Percentiles rank a stretch among this genome's conserved stretches.
phyloP scores from a whole-genome alignment of 73 alveolate genomes.

The Paramecium biaurelia region DNA sequence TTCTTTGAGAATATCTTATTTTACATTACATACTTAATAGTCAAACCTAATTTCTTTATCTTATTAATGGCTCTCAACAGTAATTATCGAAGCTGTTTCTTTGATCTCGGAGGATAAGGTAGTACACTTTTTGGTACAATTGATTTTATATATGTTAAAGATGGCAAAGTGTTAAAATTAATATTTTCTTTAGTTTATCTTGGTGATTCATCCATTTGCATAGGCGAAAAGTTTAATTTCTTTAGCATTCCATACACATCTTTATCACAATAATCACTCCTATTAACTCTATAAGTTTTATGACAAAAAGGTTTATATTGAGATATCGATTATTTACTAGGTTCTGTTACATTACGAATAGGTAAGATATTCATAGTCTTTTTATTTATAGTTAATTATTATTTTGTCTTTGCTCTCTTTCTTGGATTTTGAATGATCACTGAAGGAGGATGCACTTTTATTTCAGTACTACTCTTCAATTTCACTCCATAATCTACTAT shows the following conservation, averaged over 20 bases:
- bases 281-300: background rate
- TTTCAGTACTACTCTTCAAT: background rate
- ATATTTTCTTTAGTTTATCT: background rate
- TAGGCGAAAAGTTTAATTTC: background rate
- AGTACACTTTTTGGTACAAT: background rate
- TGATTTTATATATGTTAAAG: background rate
- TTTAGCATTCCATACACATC: background rate
- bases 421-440: background rate
- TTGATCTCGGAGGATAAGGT: constrained; percentile 27
- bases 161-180: background rate
- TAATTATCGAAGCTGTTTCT: background rate
- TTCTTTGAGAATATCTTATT: constrained; percentile 23
- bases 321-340: background rate
- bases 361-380: background rate
- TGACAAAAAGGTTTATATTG: background rate
- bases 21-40: constrained; percentile 5
- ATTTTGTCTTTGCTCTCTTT: background rate
- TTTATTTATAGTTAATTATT: background rate
- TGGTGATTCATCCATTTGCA: background rate
- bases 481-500: constrained; percentile 12
- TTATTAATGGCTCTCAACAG: constrained; percentile 29
- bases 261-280: background rate
- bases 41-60: background rate
- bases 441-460: background rate
- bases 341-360: background rate